Percentiles rank a stretch among this genome's conserved stretches.
These are phyloP conservation scores for Pseudotsuga menziesii DNA, from an alignment of 75 land plant genomes.

Conservation along the genomic window DNA sequence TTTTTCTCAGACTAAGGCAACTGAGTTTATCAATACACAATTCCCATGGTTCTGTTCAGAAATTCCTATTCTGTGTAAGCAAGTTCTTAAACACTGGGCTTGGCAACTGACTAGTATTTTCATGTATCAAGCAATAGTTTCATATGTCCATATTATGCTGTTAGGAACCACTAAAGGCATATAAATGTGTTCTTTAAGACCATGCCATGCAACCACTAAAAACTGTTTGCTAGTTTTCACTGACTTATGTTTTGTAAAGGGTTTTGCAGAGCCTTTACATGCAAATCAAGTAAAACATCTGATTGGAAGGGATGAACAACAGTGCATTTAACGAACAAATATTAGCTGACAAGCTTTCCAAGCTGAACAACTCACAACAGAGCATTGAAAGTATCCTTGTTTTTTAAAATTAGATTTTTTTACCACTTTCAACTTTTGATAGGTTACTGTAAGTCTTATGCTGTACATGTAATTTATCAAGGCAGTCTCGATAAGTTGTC, in stretches of 20 bases:
- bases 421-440: neutral
- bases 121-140: neutral
- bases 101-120: neutral
- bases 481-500: neutral
- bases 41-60: neutral
- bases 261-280: neutral
- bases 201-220: too few relatives aligned
- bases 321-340: conserved; percentile 81
- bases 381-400: conserved; percentile 95
- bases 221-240: too few relatives aligned
- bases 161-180: neutral
- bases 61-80: neutral
- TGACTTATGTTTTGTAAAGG: too few relatives aligned
- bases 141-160: neutral
- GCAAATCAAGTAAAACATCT: neutral
- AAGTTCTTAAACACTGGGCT: neutral
- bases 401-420: too few relatives aligned
- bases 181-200: neutral
- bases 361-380: conserved; percentile 93
- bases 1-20: neutral
- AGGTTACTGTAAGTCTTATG: neutral
- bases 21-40: neutral
- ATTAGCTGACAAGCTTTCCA: conserved; percentile 87
- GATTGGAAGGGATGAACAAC: conserved; percentile 47
- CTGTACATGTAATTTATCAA: neutral